Base-by-base conservation (phyloP, 2,329 filamentous ascomycete genomes). In the Teratosphaeriaceae sp. region DNA sequence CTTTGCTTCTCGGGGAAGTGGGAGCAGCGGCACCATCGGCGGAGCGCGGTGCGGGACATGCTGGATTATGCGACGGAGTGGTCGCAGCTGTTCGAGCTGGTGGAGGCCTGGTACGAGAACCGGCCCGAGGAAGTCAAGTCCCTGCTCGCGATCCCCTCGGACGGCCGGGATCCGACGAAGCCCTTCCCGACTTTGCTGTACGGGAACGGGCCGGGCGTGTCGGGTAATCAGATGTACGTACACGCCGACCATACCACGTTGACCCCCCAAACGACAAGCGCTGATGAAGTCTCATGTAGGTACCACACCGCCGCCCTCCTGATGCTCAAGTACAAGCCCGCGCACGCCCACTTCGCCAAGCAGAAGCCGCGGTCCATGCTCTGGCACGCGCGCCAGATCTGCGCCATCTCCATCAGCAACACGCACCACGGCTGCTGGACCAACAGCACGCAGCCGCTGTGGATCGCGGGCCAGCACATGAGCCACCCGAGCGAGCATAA, bases 261-360 rank as follows among this genome's bases (percentile, higher is more conserved):
- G n/a, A n/a, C n/a, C n/a, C n/a, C n/a, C n/a, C n/a, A n/a, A n/a
- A n/a, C n/a, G n/a, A n/a, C n/a, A n/a, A n/a, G n/a, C n/a, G n/a
- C n/a, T n/a, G n/a, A n/a, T n/a, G n/a, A n/a, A n/a, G n/a, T n/a
- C n/a, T n/a, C n/a, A n/a, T n/a, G n/a, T n/a, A n/a, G n/a, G n/a
- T n/a, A 76, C 51, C 76, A 79, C 49, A 74, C 74, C 1, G 72
- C 74, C 2, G 74, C 74, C 63, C 55, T 77, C 6, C 54, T 77
- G 0, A 58, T 79, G 43, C 64, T 79, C 15, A 71, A 71, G 43
- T 67, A 71, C 50, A 71, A 70, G 45, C 75, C 75, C 15, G 52
- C 50, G 3, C 53, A 53, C 18, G 38, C 57, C 1, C 52, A 52
- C 12, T 50, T 60, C 21, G 43, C 47, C 15, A 38, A n/a, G n/a